Conservation (phyloP, 2,329 filamentous ascomycete genomes). For the Arthrobotrys entomopaga region DNA sequence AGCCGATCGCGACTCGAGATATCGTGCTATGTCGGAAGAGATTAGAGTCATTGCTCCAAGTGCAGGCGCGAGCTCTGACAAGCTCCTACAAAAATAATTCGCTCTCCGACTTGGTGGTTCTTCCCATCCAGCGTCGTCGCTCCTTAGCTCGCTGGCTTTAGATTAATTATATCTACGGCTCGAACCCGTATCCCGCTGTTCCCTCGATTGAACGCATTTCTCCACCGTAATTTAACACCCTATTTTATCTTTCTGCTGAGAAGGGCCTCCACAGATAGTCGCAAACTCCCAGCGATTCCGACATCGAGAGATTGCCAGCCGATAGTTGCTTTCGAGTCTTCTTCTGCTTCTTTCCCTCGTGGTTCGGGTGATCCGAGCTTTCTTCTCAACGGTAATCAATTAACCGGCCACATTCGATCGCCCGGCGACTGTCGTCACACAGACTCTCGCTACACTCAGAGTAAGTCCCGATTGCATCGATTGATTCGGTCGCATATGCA, state of each 20-base stretch:
- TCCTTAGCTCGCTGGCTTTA: too few relatives aligned
- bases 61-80: constrained; percentile 18
- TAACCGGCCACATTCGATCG: constrained; percentile 3
- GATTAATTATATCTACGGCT: constrained; percentile 2
- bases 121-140: too few relatives aligned
- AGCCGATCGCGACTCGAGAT: constrained; percentile 42
- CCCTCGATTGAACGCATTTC: background rate
- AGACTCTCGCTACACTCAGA: too few relatives aligned
- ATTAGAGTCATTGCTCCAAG: constrained; percentile 36
- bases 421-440: too few relatives aligned
- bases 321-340: too few relatives aligned
- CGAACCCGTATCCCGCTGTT: constrained; percentile 7
- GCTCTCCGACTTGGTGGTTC: constrained; percentile 18
- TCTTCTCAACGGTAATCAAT: too few relatives aligned
- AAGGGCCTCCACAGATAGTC: background rate
- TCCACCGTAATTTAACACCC: background rate
- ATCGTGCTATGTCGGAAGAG: constrained; percentile 5
- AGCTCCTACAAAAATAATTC: constrained; percentile 13
- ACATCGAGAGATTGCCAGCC: too few relatives aligned
- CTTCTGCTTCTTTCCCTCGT: background rate
- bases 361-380: too few relatives aligned
- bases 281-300: background rate
- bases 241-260: background rate
- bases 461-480: too few relatives aligned
- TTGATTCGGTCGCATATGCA: background rate